A percentile compares a stretch with the other conserved stretches of the same genome.
Evolutionary conservation across 352 stramenopile species (phyloP).

Genomic region (Phytophthora niederhauseri): DNA sequence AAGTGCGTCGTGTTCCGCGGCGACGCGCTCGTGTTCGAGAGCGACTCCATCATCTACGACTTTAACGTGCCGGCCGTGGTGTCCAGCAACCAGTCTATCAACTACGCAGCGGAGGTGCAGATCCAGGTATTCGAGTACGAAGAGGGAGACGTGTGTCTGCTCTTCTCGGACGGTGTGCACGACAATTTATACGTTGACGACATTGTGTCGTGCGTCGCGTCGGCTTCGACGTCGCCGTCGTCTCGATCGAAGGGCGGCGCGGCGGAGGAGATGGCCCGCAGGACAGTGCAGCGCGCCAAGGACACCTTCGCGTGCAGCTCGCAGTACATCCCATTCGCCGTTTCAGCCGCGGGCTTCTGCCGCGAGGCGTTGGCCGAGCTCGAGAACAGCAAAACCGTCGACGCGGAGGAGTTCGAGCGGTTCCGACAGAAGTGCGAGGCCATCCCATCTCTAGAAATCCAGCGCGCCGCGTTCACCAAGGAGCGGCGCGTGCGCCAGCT

Average conservation of each 20-base stretch:
- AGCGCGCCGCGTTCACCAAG: conserved; percentile 71
- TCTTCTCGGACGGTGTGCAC: conserved; percentile 90
- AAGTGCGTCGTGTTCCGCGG: conserved; percentile 84
- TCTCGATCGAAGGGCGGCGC: conserved; percentile 39
- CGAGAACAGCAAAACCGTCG: conserved; percentile 63
- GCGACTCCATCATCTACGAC: conserved; percentile 91
- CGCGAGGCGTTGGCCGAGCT: conserved; percentile 80
- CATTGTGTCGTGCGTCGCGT: conserved; percentile 60
- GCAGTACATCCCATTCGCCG: conserved; percentile 86
- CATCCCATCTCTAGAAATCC: conserved; percentile 72
- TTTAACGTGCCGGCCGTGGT: conserved; percentile 91
- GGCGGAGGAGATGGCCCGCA: conserved; percentile 80
- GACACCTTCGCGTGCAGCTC: conserved; percentile 69
- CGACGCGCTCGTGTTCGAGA: conserved; percentile 78
- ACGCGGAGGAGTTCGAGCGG: conserved; percentile 67
- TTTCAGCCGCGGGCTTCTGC: conserved; percentile 84
- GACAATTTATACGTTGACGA: conserved; percentile 90
- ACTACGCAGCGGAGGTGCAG: conserved; percentile 74
- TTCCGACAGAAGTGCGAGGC: conserved; percentile 76
- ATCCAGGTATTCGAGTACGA: conserved; percentile 81
- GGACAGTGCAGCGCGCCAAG: conserved; percentile 68
- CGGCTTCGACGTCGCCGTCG: conserved; percentile 17
- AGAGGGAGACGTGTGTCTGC: conserved; percentile 74
- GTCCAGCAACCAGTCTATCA: conserved; percentile 86
- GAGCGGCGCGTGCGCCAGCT: conserved; percentile 87